phyloP scores from a whole-genome alignment of 2,329 filamentous ascomycete species.

The Eurotiales sp. region DNA sequence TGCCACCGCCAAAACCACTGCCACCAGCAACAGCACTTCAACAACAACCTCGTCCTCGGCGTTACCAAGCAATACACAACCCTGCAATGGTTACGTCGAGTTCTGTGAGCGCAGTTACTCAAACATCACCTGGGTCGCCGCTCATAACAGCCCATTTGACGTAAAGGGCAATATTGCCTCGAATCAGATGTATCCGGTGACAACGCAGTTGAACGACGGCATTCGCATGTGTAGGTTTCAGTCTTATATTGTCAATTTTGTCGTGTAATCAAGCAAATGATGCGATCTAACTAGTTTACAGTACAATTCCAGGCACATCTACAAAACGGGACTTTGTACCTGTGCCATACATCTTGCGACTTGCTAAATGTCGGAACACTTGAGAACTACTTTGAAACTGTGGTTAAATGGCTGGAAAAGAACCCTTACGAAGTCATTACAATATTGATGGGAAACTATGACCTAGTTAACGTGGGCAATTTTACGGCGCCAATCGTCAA shows the following conservation, averaged over 20 bases:
- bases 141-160: constrained; percentile 79
- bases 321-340: constrained; percentile 60
- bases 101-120: constrained; percentile 73
- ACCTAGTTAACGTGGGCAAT: constrained; percentile 62
- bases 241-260: not conserved
- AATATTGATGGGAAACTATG: constrained; percentile 78
- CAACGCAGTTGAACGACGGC: constrained; percentile 72
- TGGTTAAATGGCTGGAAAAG: constrained; percentile 66
- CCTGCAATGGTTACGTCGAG: constrained; percentile 76
- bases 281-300: constrained; percentile 21
- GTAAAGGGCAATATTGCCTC: constrained; percentile 66
- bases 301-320: constrained; percentile 60
- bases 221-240: constrained; percentile 50
- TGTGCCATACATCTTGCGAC: constrained; percentile 82
- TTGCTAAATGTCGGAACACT: constrained; percentile 78
- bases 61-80: constrained; percentile 65
- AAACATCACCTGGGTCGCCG: constrained; percentile 74
- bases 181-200: constrained; percentile 69
- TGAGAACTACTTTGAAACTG: constrained; percentile 64
- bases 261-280: not conserved
- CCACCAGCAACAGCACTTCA: constrained; percentile 29
- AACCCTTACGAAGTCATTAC: constrained; percentile 88
- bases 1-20: constrained; percentile 44
- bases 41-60: constrained; percentile 40
- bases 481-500: constrained; percentile 67